phyloP scores from a whole-genome alignment of 345 rosid species.

The Melaleuca quinquenervia region DNA sequence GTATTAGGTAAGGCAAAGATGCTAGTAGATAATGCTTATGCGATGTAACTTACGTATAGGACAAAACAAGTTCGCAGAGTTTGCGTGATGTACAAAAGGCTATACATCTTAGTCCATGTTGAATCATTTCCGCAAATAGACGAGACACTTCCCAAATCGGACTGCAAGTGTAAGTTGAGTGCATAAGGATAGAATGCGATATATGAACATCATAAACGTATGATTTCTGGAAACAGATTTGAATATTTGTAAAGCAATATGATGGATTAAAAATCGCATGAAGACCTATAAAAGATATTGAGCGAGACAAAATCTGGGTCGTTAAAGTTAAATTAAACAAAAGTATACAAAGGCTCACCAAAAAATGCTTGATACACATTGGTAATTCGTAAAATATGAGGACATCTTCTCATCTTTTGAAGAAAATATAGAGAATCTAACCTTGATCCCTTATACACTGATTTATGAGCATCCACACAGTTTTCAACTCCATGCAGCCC shows the following conservation, averaged over 20 bases:
- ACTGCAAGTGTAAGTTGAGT: slow-evolving; percentile 27
- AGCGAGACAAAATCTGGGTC: background rate
- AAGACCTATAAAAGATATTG: background rate
- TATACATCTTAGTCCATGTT: slow-evolving; percentile 94
- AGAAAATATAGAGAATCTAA: background rate
- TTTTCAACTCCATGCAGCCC: slow-evolving; percentile 16
- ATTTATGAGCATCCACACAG: slow-evolving; percentile 8
- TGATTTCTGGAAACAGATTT: background rate
- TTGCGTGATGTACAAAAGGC: slow-evolving; percentile 88
- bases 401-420: background rate
- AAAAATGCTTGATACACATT: background rate
- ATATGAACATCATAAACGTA: background rate
- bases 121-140: slow-evolving; percentile 93
- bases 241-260: background rate
- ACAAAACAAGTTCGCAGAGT: slow-evolving; percentile 82
- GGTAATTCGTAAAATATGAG: background rate
- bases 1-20: background rate
- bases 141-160: slow-evolving; percentile 65
- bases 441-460: slow-evolving; percentile 16
- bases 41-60: slow-evolving; percentile 53
- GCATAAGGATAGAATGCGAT: background rate
- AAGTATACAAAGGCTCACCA: background rate
- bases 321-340: background rate
- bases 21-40: background rate
- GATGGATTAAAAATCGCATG: background rate